Evolutionary conservation across 192 early-diverging fungal genomes (phyloP).

Genomic region (Endogone sp.): DNA sequence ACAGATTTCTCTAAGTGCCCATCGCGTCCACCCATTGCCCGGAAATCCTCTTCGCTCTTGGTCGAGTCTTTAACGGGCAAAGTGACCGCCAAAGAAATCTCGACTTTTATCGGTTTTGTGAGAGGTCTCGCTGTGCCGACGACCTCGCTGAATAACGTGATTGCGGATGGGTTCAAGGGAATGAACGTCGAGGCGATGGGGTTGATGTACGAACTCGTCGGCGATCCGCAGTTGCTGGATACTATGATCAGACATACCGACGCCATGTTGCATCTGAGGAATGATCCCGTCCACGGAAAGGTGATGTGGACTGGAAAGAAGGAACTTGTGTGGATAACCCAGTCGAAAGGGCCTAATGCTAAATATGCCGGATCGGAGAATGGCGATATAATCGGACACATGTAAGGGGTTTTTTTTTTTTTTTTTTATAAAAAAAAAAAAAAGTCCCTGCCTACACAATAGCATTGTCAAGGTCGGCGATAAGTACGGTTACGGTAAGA

Average conservation of each 20-base stretch:
- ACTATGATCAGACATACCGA: neutral
- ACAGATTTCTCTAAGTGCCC: too few relatives aligned
- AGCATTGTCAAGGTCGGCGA: neutral
- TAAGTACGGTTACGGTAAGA: neutral
- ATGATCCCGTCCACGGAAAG: neutral
- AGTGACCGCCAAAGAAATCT: neutral
- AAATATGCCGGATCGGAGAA: neutral
- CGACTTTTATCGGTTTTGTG: neutral
- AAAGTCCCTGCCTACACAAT: neutral
- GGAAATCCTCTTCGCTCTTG: neutral
- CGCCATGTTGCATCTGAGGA: neutral
- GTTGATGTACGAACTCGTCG: neutral
- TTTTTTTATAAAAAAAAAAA: neutral
- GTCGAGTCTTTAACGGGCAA: neutral
- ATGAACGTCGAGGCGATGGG: neutral
- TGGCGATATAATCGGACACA: neutral
- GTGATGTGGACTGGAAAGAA: neutral
- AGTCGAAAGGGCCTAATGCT: neutral
- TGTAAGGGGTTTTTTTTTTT: neutral
- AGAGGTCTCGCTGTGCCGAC: neutral
- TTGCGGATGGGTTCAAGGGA: neutral
- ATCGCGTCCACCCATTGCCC: neutral
- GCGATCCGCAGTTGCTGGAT: neutral
- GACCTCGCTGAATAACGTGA: neutral
- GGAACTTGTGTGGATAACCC: neutral